These are phyloP conservation scores for Cerioporus squamosus DNA, from an alignment of 1,284 basidiomycete genomes.

Conservation along the genomic window DNA sequence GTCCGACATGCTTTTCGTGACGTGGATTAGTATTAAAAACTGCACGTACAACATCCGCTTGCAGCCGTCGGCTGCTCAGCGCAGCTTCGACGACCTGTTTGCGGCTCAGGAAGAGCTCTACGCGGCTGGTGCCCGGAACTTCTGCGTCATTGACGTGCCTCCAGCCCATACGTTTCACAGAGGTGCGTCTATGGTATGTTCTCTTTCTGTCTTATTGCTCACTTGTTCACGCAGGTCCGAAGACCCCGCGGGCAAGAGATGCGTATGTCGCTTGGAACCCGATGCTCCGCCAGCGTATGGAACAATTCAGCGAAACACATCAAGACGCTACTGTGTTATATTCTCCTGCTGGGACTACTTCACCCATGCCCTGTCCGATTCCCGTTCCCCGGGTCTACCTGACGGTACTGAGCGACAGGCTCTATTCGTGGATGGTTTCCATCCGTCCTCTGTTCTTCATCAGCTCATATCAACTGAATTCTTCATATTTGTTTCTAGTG, in stretches of 20 bases:
- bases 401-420: constrained; percentile 26
- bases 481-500: background rate
- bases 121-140: constrained; percentile 56
- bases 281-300: constrained; percentile 34
- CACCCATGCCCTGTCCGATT: constrained; percentile 46
- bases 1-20: constrained; percentile 53
- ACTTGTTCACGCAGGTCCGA: constrained; percentile 1
- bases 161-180: constrained; percentile 42
- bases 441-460: constrained; percentile 8
- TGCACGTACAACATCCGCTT: constrained; percentile 43
- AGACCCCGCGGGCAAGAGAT: background rate
- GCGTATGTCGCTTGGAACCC: constrained; percentile 49
- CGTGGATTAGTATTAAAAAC: constrained; percentile 67
- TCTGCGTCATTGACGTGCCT: constrained; percentile 62
- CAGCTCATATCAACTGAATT: constrained; percentile 4
- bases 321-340: constrained; percentile 49
- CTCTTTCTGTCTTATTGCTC: too few relatives aligned
- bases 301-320: constrained; percentile 43
- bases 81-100: constrained; percentile 32
- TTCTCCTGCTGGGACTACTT: constrained; percentile 53
- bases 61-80: constrained; percentile 7
- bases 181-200: background rate
- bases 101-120: constrained; percentile 48
- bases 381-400: constrained; percentile 42
- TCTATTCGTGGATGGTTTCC: constrained; percentile 17